These are phyloP conservation scores for Aureobasidium sp. DNA, from an alignment of 2,329 filamentous ascomycete genomes.

Conservation along the genomic window DNA sequence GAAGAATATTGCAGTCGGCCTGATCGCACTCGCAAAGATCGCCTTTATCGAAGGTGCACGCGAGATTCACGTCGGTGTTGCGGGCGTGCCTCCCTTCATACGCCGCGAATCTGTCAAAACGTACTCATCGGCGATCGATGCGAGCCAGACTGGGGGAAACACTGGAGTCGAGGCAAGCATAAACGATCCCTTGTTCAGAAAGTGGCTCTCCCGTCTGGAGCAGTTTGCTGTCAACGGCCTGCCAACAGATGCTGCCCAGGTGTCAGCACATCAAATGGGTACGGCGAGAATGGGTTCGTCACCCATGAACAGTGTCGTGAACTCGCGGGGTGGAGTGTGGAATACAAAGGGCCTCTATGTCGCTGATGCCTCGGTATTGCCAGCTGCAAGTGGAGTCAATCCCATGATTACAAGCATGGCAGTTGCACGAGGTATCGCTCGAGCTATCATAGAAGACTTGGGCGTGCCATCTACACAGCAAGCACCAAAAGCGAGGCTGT, in stretches of 20 bases:
- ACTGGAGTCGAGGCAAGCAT: constrained; percentile 36
- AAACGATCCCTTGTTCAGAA: constrained; percentile 53
- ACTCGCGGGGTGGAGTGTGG: constrained; percentile 49
- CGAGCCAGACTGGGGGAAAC: constrained; percentile 21
- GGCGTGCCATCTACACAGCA: not conserved
- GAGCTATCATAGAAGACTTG: constrained; percentile 38
- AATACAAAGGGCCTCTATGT: constrained; percentile 59
- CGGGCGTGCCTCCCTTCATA: constrained; percentile 58
- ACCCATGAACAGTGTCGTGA: constrained; percentile 38
- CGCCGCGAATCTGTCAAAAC: constrained; percentile 28
- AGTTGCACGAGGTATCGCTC: constrained; percentile 58
- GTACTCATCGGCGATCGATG: constrained; percentile 18
- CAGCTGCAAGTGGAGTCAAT: constrained; percentile 70
- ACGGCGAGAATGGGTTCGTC: constrained; percentile 62
- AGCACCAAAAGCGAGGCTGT: constrained; percentile 5
- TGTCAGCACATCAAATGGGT: constrained; percentile 77
- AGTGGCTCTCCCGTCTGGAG: constrained; percentile 52
- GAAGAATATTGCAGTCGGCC: constrained; percentile 62
- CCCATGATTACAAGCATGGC: constrained; percentile 76
- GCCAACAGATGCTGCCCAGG: constrained; percentile 46
- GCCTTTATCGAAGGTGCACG: constrained; percentile 69
- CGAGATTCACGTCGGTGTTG: constrained; percentile 66
- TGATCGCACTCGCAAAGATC: constrained; percentile 67
- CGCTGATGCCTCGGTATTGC: constrained; percentile 69
- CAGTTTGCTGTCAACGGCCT: constrained; percentile 44